Evolutionary conservation across 768 basidiomycete genomes (phyloP).

Genomic region (Boletus vermiculosoides): DNA sequence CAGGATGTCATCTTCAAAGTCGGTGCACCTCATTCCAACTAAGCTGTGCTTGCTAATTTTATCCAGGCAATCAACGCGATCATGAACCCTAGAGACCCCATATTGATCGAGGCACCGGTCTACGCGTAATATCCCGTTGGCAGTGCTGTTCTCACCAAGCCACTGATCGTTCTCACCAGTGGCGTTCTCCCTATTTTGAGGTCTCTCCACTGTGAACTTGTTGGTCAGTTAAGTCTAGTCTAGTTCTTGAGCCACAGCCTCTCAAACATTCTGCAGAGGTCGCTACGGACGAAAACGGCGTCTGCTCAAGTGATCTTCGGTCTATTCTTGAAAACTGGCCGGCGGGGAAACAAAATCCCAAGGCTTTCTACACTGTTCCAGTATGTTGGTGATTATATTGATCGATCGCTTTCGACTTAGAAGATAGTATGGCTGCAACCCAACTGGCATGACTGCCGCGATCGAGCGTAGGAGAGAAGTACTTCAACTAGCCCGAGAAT

Average conservation of each 20-base stretch:
- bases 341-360: constrained; percentile 64
- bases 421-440: constrained; percentile 78
- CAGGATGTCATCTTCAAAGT: constrained; percentile 92
- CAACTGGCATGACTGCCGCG: constrained; percentile 77
- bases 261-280: constrained; percentile 53
- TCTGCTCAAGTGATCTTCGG: constrained; percentile 58
- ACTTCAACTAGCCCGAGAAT: constrained; percentile 64
- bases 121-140: constrained; percentile 54
- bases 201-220: constrained; percentile 52
- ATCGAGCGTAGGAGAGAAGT: constrained; percentile 68
- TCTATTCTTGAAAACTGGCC: constrained; percentile 76
- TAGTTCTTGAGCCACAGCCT: background rate
- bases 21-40: background rate
- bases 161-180: constrained; percentile 33
- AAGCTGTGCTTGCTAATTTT: constrained; percentile 10
- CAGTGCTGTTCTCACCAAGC: constrained; percentile 14
- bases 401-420: constrained; percentile 3
- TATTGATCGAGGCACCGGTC: constrained; percentile 80
- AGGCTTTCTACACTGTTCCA: constrained; percentile 77
- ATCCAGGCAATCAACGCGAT: constrained; percentile 66
- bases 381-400: constrained; percentile 37
- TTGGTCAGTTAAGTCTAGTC: constrained; percentile 42
- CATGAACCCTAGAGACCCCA: constrained; percentile 73
- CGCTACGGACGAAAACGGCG: constrained; percentile 71
- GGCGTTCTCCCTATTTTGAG: constrained; percentile 67